Percentiles rank a stretch among this genome's conserved stretches.
Evolutionary conservation across 2,329 filamentous ascomycete genomes (phyloP).

Genomic region (Aspergillus floridensis): DNA sequence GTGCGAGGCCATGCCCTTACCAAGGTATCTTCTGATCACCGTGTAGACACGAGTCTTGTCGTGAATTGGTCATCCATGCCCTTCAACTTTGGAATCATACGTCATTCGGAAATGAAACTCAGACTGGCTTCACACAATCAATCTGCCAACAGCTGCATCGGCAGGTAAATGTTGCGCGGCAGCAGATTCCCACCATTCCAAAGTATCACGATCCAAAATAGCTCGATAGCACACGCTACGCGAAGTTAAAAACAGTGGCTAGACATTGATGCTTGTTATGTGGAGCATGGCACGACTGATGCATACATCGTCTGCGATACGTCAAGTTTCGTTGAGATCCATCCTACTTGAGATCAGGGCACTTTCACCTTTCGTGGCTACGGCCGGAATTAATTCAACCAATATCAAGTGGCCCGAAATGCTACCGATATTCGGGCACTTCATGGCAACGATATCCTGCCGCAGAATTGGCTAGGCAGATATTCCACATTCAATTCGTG

Average conservation of each 20-base stretch:
- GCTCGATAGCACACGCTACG: neutral
- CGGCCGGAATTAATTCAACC: too few relatives aligned
- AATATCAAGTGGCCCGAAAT: too few relatives aligned
- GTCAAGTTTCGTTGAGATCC: too few relatives aligned
- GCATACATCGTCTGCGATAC: too few relatives aligned
- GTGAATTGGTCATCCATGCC: constrained; percentile 14
- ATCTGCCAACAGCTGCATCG: neutral
- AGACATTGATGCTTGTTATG: too few relatives aligned
- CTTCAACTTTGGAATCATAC: neutral
- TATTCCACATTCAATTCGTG: neutral
- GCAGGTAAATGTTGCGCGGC: neutral
- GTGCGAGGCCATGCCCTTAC: constrained; percentile 19
- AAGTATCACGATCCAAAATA: neutral
- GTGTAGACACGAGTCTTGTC: constrained; percentile 34
- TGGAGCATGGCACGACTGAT: too few relatives aligned
- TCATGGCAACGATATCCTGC: neutral
- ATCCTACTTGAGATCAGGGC: neutral
- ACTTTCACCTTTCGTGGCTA: neutral
- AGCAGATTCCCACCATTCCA: neutral
- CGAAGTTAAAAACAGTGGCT: neutral
- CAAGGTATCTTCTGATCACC: constrained; percentile 21
- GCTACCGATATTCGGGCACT: neutral
- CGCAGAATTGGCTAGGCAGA: neutral
- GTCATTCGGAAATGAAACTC: neutral
- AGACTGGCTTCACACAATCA: neutral